These are phyloP conservation scores for Fusarium compactum DNA, from an alignment of 2,329 filamentous ascomycete species.

Conservation along the genomic window DNA sequence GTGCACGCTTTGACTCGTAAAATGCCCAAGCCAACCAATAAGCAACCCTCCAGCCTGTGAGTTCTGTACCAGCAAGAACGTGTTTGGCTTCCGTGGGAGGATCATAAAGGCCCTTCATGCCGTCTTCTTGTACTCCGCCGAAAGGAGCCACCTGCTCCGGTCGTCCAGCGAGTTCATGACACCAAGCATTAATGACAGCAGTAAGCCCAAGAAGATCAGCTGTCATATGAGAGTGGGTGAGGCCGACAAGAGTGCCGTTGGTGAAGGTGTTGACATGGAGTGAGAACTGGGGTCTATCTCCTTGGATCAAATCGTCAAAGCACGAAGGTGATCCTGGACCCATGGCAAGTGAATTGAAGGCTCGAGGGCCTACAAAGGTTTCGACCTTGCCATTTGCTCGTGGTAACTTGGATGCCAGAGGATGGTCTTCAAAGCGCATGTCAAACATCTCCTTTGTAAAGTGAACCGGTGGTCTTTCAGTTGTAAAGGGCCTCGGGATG, in stretches of 20 bases:
- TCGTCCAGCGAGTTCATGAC: constrained; percentile 3
- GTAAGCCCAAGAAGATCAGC: constrained; percentile 23
- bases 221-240: constrained; percentile 19
- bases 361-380: constrained; percentile 13
- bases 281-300: constrained; percentile 20
- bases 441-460: constrained; percentile 12
- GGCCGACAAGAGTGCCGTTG: constrained; percentile 23
- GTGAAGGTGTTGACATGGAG: constrained; percentile 24
- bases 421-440: background rate
- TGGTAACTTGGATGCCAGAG: constrained; percentile 16
- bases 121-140: background rate
- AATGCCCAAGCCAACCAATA: background rate
- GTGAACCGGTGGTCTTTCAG: constrained; percentile 1
- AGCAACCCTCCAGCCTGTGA: constrained; percentile 19
- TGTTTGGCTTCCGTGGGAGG: background rate
- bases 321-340: constrained; percentile 6
- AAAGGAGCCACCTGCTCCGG: background rate
- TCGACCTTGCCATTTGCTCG: background rate
- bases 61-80: constrained; percentile 10
- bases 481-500: background rate
- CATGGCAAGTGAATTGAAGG: constrained; percentile 19
- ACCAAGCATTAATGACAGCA: constrained; percentile 25
- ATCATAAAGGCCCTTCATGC: background rate
- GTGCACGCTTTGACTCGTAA: background rate
- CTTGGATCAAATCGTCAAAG: constrained; percentile 18